These are phyloP conservation scores for Blastobotrys muscicola DNA, from an alignment of 805 yeast species.

Conservation along the genomic window DNA sequence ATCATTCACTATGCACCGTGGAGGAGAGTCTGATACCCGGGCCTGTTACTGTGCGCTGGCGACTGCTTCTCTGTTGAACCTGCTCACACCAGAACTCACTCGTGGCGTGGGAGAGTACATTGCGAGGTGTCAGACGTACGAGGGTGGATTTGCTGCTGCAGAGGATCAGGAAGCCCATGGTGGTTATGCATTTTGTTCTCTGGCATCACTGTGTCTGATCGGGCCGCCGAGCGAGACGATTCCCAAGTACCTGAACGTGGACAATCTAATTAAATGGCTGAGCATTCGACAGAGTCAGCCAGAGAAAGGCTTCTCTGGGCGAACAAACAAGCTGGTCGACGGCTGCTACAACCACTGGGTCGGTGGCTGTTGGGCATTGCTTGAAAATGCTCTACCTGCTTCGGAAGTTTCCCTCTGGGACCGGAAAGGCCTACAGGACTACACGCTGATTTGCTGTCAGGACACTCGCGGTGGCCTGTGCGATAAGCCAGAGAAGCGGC, in stretches of 20 bases:
- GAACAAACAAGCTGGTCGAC: constrained; percentile 89
- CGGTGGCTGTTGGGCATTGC: constrained; percentile 61
- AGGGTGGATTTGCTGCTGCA: constrained; percentile 89
- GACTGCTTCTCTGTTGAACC: constrained; percentile 54
- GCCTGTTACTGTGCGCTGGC: constrained; percentile 82
- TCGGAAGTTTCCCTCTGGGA: constrained; percentile 32
- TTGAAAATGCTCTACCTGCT: constrained; percentile 43
- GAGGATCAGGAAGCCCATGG: constrained; percentile 93
- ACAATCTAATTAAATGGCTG: constrained; percentile 52
- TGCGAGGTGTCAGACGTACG: constrained; percentile 69
- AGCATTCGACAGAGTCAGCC: constrained; percentile 52
- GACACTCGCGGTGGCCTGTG: constrained; percentile 58
- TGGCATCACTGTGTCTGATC: constrained; percentile 49
- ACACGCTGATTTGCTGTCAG: constrained; percentile 73
- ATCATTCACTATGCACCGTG: constrained; percentile 60
- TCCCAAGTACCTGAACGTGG: constrained; percentile 36
- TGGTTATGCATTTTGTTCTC: constrained; percentile 89
- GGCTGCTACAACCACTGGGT: constrained; percentile 97
- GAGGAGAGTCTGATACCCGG: constrained; percentile 77
- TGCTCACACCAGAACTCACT: constrained; percentile 51
- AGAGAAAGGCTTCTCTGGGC: constrained; percentile 87
- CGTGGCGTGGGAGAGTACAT: constrained; percentile 53
- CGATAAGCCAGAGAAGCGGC: constrained; percentile 75
- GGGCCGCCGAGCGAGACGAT: constrained; percentile 31
- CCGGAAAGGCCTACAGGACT: constrained; percentile 49